Evolutionary conservation across 1,139 yeast genomes (phyloP), one percentile per base, ranked within the genome.

Genomic region (Suhomyces panamericanus): DNA sequence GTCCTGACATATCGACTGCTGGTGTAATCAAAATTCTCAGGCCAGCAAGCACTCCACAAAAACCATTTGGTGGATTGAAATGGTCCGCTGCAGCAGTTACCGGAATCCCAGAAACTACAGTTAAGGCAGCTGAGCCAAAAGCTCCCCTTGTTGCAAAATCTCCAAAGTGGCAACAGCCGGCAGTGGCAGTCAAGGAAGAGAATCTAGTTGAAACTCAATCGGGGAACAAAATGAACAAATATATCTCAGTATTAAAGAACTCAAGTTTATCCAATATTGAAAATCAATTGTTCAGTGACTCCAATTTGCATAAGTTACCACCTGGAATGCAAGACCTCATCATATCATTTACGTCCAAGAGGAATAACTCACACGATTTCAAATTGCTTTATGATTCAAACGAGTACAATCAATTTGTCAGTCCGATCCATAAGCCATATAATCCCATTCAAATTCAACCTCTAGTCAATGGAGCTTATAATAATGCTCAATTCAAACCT

Each of bases 1-100:
- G 56, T 33, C 56, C 56, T 12, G 57, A 50, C 27, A 41, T 51
- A 32, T 47, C 53, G 2, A 52, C 49, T 32, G 50, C 56, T 6
- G 57, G 52, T 6, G 53, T 49, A 49, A 73, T 66, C 33, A 72
- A 79, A 45, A 78, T 81, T 1, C 66, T 83, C 45, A 83, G 81
- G 60, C 89, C 89, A 3, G 88, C 89, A 1, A 73, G 83, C 0
- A 75, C 85, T 6, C 89, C 89, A 10, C 69, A 80, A 10, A 80
- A 79, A 50, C 87, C 87, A 1, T 76, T 77, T 3, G 81, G 83
- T 13, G 85, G 80, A 46, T 67, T 83, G 51, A 83, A 83, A 54
- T 85, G 91, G 79, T 78, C 93, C 0, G 77, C 85, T 0, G 85
- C 87, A 1, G 87, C 85, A 2, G 82, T 83, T 6, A 80, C 80